Evolutionary conservation across 2,329 filamentous ascomycete genomes (phyloP).

Genomic region (Podosphaera xanthii): DNA sequence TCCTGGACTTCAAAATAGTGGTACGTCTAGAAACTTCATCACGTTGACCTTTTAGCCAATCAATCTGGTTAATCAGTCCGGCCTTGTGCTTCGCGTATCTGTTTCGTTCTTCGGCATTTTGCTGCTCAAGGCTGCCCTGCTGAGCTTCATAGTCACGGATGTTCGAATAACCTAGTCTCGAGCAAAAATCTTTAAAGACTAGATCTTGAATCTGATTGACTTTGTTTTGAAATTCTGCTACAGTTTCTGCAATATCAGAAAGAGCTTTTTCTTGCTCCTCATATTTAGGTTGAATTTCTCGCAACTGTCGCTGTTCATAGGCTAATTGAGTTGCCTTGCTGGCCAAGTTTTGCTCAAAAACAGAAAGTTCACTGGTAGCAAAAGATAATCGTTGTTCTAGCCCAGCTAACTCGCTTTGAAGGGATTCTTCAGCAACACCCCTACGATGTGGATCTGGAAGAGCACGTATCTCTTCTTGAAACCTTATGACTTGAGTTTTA

Average conservation of each 20-base stretch:
- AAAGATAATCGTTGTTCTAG: slow-evolving; percentile 55
- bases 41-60: slow-evolving; percentile 30
- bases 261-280: slow-evolving; percentile 48
- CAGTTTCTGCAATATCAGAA: slow-evolving; percentile 32
- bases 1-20: slow-evolving; percentile 39
- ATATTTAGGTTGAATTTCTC: slow-evolving; percentile 57
- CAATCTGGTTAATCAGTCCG: slow-evolving; percentile 38
- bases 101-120: slow-evolving; percentile 66
- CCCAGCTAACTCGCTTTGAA: slow-evolving; percentile 58
- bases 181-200: slow-evolving; percentile 69
- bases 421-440: slow-evolving; percentile 52
- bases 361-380: slow-evolving; percentile 51
- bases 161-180: slow-evolving; percentile 62
- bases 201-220: slow-evolving; percentile 72
- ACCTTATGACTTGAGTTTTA: slow-evolving; percentile 50
- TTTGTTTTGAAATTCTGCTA: slow-evolving; percentile 33
- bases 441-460: slow-evolving; percentile 60
- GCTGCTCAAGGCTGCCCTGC: slow-evolving; percentile 78
- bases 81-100: slow-evolving; percentile 72
- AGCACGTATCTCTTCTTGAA: slow-evolving; percentile 54
- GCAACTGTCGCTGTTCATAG: slow-evolving; percentile 48
- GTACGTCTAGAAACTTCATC: slow-evolving; percentile 44
- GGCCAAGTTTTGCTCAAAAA: slow-evolving; percentile 59
- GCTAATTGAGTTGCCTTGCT: slow-evolving; percentile 69
- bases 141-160: slow-evolving; percentile 87